phyloP scores from a whole-genome alignment of 2,329 filamentous ascomycete genomes.

The Xylariaceae sp. region DNA sequence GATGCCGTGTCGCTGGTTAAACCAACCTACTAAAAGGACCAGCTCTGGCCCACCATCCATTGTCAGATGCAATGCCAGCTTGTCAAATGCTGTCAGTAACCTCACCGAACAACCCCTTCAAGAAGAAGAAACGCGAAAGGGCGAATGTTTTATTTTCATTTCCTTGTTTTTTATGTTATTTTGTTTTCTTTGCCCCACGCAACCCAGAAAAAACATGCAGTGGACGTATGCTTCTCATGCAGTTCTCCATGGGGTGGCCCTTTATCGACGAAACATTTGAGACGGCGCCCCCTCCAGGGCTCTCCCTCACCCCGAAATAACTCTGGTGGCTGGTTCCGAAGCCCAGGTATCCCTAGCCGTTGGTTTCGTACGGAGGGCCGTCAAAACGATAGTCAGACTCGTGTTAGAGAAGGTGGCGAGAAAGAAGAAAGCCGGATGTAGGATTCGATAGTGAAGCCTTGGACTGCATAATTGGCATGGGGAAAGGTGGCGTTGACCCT shows the following conservation, averaged over 20 bases:
- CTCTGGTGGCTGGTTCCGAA: background rate
- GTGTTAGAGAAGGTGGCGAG: background rate
- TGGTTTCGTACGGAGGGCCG: background rate
- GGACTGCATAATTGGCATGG: background rate
- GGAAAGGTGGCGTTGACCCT: background rate
- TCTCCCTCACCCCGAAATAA: background rate
- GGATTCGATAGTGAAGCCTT: background rate
- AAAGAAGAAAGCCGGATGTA: background rate
- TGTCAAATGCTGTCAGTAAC: conserved; percentile 6
- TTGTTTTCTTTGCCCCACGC: background rate
- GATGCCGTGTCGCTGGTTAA: conserved; percentile 3
- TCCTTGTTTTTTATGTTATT: no score
- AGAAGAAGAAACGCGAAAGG: background rate
- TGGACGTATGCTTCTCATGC: conserved; percentile 11
- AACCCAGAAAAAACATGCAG: background rate
- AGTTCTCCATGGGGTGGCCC: conserved; percentile 8
- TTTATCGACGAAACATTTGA: conserved; percentile 1
- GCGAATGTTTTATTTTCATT: no score
- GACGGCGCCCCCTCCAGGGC: no score
- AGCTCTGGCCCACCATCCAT: conserved; percentile 9
- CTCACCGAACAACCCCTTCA: background rate
- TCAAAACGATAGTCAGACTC: background rate
- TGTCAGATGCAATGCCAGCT: conserved; percentile 10
- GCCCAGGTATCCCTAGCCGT: background rate
- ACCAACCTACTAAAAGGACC: conserved; percentile 4